These are phyloP conservation scores for Globisporangium iwayamae DNA, from an alignment of 352 stramenopile genomes.

Conservation along the genomic window DNA sequence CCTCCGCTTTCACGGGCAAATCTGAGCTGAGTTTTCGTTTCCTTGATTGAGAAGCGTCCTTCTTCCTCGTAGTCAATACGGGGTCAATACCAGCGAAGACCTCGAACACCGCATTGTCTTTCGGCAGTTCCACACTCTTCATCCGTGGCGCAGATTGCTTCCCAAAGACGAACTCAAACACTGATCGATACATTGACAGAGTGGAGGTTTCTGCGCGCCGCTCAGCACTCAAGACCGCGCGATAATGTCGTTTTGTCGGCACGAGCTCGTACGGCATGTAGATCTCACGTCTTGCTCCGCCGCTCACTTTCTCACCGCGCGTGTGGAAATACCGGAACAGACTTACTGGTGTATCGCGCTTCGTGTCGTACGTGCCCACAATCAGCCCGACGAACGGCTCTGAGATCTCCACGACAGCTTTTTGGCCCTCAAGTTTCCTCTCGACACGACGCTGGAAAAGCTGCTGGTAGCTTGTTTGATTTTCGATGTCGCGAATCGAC, in stretches of 20 bases:
- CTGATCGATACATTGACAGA: constrained; percentile 39
- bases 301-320: constrained; percentile 62
- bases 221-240: constrained; percentile 44
- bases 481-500: constrained; percentile 92
- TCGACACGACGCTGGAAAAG: constrained; percentile 68
- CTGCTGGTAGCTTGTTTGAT: constrained; percentile 92
- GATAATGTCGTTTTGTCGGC: constrained; percentile 45
- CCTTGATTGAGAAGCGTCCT: constrained; percentile 7
- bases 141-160: neutral
- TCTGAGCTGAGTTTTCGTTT: constrained; percentile 42
- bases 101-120: neutral
- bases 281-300: constrained; percentile 41
- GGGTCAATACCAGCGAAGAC: constrained; percentile 4
- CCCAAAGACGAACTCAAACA: constrained; percentile 22
- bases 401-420: constrained; percentile 22
- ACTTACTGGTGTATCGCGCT: constrained; percentile 61
- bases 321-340: constrained; percentile 87
- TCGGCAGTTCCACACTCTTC: neutral
- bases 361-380: constrained; percentile 91
- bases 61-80: neutral
- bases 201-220: constrained; percentile 24
- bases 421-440: constrained; percentile 15
- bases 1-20: constrained; percentile 12
- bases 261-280: constrained; percentile 73
- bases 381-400: constrained; percentile 95